phyloP scores from a whole-genome alignment of 495 filamentous ascomycete species.

The Annulohypoxylon maeteangense region DNA sequence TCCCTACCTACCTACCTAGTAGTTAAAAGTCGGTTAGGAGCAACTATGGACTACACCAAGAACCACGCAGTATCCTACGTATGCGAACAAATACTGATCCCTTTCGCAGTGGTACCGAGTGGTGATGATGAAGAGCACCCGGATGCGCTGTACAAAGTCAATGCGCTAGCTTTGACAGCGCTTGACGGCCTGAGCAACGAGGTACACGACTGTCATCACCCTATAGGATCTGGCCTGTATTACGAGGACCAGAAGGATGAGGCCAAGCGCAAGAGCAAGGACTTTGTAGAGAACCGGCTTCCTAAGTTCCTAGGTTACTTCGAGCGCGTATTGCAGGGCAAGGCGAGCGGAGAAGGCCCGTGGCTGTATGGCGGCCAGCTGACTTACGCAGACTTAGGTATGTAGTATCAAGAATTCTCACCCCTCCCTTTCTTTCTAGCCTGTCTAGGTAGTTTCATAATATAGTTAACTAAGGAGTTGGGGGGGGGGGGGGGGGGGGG shows the following conservation, averaged over 20 bases:
- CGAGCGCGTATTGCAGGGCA: constrained; percentile 66
- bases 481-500: no score
- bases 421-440: not conserved
- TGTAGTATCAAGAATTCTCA: not conserved
- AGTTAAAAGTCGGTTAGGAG: no score
- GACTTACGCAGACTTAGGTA: constrained; percentile 69
- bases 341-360: constrained; percentile 63
- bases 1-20: not conserved
- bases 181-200: constrained; percentile 72
- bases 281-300: constrained; percentile 66
- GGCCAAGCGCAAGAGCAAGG: constrained; percentile 58
- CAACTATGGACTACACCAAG: not conserved
- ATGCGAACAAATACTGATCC: not conserved
- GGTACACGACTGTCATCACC: constrained; percentile 74
- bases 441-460: not conserved
- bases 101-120: constrained; percentile 50
- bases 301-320: constrained; percentile 76
- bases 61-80: not conserved
- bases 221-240: constrained; percentile 63
- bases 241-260: constrained; percentile 77
- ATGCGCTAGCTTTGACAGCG: constrained; percentile 70
- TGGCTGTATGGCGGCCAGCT: constrained; percentile 68
- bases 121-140: constrained; percentile 54
- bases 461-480: not conserved
- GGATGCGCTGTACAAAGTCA: constrained; percentile 60